These are phyloP conservation scores for Zygotorulaspora chibaensis DNA, from an alignment of 805 yeast species.

Conservation along the genomic window DNA sequence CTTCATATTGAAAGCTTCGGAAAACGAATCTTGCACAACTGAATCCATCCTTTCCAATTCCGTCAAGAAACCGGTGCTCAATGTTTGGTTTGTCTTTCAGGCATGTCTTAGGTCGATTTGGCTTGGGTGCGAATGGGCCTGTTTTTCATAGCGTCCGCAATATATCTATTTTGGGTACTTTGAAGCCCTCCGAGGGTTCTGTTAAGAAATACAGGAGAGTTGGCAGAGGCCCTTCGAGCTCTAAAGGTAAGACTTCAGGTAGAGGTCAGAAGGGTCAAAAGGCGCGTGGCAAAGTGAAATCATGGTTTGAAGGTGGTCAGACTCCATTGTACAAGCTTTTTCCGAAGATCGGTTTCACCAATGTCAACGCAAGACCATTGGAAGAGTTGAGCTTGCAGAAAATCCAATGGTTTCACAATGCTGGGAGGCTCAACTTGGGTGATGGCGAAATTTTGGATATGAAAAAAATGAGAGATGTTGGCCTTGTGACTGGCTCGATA, in stretches of 20 bases:
- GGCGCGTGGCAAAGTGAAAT: conserved; percentile 85
- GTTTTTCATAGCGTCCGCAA: conserved; percentile 28
- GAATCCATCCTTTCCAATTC: neutral
- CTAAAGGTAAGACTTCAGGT: conserved; percentile 90
- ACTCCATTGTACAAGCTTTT: conserved; percentile 81
- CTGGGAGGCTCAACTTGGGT: conserved; percentile 56
- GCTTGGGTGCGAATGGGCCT: neutral
- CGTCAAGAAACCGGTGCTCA: neutral
- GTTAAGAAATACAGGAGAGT: conserved; percentile 62
- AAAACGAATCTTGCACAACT: neutral
- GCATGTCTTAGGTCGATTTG: neutral
- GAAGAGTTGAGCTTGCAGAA: conserved; percentile 61
- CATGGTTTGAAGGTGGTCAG: conserved; percentile 99
- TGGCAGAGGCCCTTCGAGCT: conserved; percentile 95
- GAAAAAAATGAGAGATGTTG: conserved; percentile 68
- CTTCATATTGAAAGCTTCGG: neutral
- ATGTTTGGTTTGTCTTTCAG: neutral
- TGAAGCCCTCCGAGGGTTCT: conserved; percentile 60
- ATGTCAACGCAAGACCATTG: conserved; percentile 51
- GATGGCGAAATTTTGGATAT: conserved; percentile 67
- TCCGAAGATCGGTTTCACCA: conserved; percentile 84
- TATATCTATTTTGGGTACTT: conserved; percentile 47
- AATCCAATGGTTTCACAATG: conserved; percentile 65
- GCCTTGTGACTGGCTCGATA: conserved; percentile 66
- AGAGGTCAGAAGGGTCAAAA: conserved; percentile 99